These are phyloP conservation scores for Ligustrum vulgare DNA, from an alignment of 257 asterid species.

Conservation along the genomic window DNA sequence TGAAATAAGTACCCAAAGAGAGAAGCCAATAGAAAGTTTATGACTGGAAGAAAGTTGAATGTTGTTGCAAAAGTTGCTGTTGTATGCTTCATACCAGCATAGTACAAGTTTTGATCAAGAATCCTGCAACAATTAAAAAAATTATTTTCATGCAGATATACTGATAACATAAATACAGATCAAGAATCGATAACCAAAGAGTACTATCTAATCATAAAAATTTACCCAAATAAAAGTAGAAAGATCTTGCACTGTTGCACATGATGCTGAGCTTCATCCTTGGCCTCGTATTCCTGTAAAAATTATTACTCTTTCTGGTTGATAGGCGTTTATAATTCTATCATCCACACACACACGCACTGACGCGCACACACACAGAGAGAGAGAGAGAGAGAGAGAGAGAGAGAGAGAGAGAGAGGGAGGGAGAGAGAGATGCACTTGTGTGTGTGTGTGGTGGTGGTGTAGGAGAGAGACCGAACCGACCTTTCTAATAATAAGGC, in stretches of 20 bases:
- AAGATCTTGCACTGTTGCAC: slow-evolving; percentile 54
- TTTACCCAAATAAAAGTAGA: slow-evolving; percentile 56
- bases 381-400: too few relatives aligned
- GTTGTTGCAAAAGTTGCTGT: slow-evolving; percentile 67
- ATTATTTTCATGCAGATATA: too few relatives aligned
- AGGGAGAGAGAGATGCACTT: too few relatives aligned
- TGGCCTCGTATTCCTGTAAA: slow-evolving; percentile 71
- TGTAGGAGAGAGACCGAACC: too few relatives aligned
- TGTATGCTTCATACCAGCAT: slow-evolving; percentile 62
- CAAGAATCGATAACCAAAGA: background rate
- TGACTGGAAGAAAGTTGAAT: slow-evolving; percentile 68
- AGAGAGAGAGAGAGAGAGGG: too few relatives aligned
- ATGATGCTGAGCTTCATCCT: slow-evolving; percentile 43
- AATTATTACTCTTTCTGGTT: background rate
- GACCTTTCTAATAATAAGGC: slow-evolving; percentile 60
- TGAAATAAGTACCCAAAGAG: slow-evolving; percentile 42
- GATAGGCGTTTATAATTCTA: too few relatives aligned
- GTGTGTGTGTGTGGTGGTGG: too few relatives aligned
- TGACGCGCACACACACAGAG: too few relatives aligned
- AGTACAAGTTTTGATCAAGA: slow-evolving; percentile 65
- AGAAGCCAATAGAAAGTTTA: slow-evolving; percentile 75
- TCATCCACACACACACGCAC: too few relatives aligned
- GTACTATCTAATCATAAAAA: too few relatives aligned
- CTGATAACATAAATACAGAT: too few relatives aligned
- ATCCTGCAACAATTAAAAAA: slow-evolving; percentile 50